Base-by-base conservation (phyloP, 495 filamentous ascomycete species). In the Hypomontagnella submonticulosa region DNA sequence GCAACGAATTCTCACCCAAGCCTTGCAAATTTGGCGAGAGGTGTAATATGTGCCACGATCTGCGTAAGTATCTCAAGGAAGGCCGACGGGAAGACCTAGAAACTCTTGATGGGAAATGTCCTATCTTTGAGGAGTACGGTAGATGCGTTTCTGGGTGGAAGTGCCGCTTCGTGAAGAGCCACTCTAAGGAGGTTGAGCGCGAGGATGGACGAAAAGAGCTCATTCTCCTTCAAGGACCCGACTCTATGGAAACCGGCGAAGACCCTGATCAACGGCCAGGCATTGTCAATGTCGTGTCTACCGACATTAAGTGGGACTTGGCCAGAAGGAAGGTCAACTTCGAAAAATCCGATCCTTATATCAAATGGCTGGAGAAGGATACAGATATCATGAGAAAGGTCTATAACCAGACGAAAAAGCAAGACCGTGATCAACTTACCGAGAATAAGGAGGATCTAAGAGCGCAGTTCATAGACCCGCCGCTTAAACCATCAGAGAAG, bases 401-500 rank as follows among this genome's bases (percentile, higher is more conserved):
- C 11, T 76, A 79, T 40, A 82, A 84, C 38, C 67, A 73, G 30
- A 79, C 75, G 57, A 79, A 75, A 51, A 75, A 77, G 54, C 71
- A 71, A 34, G 57, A 71, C n/a, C 77, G 80, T 32, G 80, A 81
- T 18, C 68, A 75, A 36, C 73, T 33, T 7, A 34, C 61, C 4
- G 70, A 77, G 34, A 76, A 78, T 27, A 70, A 61, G 40, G 83
- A 88, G 64, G 92, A 96, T 12, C 87, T 90, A 65, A 81, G 90
- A 53, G 95, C 96, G 12, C 82, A 80, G 43, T 98, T 89, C 72
- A 83, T 83, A 12, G 92, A 97, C 58, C 90, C 92, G 19, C 93
- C 96, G 0, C 87, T 97, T 62, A 84, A 89, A 65, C 88, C 94
- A 0, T 97, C 93, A 0, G 95, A 99, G 77, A 99, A 99, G 80